Conservation (phyloP, 768 basidiomycete species). For the Pleurotus giganteus region DNA sequence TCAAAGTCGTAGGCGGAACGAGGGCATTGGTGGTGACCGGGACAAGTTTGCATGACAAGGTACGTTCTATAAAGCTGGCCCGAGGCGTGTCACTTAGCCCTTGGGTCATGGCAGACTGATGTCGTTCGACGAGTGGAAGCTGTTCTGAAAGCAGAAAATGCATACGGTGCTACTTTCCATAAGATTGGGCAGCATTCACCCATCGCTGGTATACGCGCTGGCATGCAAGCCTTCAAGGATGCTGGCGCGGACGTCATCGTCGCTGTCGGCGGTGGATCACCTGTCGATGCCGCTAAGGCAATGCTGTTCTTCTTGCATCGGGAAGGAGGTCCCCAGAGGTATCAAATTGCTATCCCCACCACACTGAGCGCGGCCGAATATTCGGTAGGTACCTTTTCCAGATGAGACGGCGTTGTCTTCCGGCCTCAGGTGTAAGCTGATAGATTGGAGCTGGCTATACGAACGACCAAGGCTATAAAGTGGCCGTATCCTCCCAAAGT, state of each 20-base stretch:
- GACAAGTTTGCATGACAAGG: conserved; percentile 65
- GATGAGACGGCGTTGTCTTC: not conserved
- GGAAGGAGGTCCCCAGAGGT: conserved; percentile 51
- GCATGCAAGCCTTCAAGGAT: conserved; percentile 52
- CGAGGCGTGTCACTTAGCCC: not conserved
- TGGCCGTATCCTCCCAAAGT: conserved; percentile 50
- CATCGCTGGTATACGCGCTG: conserved; percentile 60
- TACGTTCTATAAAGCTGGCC: conserved; percentile 15
- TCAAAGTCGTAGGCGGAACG: conserved; percentile 50
- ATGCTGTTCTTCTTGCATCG: conserved; percentile 64
- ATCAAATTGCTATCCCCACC: conserved; percentile 80
- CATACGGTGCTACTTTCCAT: conserved; percentile 68
- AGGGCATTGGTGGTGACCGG: conserved; percentile 76
- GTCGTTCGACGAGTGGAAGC: conserved; percentile 53
- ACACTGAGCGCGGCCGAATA: conserved; percentile 81
- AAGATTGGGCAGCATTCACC: conserved; percentile 76
- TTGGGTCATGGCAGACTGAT: conserved; percentile 44
- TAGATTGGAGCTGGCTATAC: conserved; percentile 71
- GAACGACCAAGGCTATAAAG: conserved; percentile 66
- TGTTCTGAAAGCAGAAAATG: conserved; percentile 53
- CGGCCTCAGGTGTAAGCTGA: not conserved
- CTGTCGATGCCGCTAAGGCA: conserved; percentile 75
- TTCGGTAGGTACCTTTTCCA: conserved; percentile 38
- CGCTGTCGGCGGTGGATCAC: conserved; percentile 77
- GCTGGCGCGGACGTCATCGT: conserved; percentile 66